Evolutionary conservation across 805 yeast species (phyloP).

Genomic region (Cephaloascus albidus): DNA sequence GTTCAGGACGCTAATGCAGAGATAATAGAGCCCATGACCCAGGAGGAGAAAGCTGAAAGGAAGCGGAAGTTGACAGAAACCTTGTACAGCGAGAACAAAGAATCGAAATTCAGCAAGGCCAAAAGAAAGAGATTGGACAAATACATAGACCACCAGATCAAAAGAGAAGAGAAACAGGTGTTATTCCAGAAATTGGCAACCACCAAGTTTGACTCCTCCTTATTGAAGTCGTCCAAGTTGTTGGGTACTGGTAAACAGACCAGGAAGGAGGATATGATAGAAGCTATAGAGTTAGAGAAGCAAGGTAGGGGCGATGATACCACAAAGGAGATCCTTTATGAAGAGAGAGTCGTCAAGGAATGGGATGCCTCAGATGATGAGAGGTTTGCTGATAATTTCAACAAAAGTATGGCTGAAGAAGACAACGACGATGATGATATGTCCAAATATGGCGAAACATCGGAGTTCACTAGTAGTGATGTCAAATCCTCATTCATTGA

Average conservation of each 20-base stretch:
- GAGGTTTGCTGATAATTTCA: conserved; percentile 11
- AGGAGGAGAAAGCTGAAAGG: conserved; percentile 52
- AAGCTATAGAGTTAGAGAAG: conserved; percentile 63
- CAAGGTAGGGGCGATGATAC: conserved; percentile 62
- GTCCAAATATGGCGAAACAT: conserved; percentile 4
- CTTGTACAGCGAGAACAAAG: conserved; percentile 48
- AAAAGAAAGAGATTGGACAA: conserved; percentile 80
- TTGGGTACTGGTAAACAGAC: conserved; percentile 73
- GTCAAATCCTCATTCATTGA: conserved; percentile 47
- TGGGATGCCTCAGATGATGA: conserved; percentile 33
- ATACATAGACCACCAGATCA: conserved; percentile 84
- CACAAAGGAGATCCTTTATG: conserved; percentile 58
- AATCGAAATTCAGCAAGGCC: conserved; percentile 58
- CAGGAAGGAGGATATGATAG: conserved; percentile 57
- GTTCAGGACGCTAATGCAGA: conserved; percentile 48
- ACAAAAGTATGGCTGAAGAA: conserved; percentile 12
- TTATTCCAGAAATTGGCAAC: conserved; percentile 64
- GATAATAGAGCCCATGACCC: conserved; percentile 50
- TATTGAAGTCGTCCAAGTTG: conserved; percentile 63
- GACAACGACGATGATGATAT: conserved; percentile 2
- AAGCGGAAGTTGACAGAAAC: conserved; percentile 57
- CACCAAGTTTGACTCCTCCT: conserved; percentile 60
- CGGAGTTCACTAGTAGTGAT: conserved; percentile 20
- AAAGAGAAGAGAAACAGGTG: conserved; percentile 77
- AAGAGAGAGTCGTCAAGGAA: conserved; percentile 52